Conservation (phyloP, 225 moss, liverwort and hornwort species). For the Sphagnum contortum region DNA sequence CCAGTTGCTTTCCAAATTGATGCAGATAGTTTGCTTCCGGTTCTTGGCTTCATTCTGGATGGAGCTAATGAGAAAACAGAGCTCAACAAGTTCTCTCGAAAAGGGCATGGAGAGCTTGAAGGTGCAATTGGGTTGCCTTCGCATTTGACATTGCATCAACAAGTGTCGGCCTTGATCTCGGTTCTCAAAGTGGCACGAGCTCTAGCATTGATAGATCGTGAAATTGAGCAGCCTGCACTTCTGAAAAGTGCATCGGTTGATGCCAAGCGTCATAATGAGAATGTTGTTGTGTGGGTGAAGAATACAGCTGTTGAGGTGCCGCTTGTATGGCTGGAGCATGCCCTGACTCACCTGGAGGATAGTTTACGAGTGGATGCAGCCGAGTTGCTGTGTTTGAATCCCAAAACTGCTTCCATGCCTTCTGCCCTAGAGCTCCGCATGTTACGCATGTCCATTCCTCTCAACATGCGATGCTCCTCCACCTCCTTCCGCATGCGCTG, state of each 20-base stretch:
- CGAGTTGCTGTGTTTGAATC: slow-evolving; percentile 87
- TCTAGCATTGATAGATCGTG: slow-evolving; percentile 73
- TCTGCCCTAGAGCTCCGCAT: slow-evolving; percentile 73
- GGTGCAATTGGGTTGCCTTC: slow-evolving; percentile 55
- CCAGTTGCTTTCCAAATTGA: slow-evolving; percentile 89
- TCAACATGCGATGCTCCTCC: slow-evolving; percentile 98
- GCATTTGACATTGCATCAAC: slow-evolving; percentile 61
- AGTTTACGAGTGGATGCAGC: slow-evolving; percentile 89
- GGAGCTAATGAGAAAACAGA: slow-evolving; percentile 30
- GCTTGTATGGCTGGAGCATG: slow-evolving; percentile 57
- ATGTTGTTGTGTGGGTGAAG: slow-evolving; percentile 59
- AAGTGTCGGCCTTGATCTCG: slow-evolving; percentile 72
- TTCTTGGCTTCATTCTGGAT: slow-evolving; percentile 71
- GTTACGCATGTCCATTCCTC: slow-evolving; percentile 67
- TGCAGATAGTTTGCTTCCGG: slow-evolving; percentile 52
- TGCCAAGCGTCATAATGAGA: background rate
- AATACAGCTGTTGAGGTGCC: slow-evolving; percentile 60
- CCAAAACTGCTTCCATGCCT: slow-evolving; percentile 97
- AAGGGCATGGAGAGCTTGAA: slow-evolving; percentile 34
- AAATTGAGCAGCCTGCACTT: slow-evolving; percentile 34
- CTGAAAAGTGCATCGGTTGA: too few relatives aligned
- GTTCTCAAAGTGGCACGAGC: slow-evolving; percentile 90
- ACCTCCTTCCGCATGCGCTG: slow-evolving; percentile 97
- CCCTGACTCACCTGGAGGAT: slow-evolving; percentile 88
- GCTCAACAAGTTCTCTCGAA: slow-evolving; percentile 20